Evolutionary conservation across 2,329 filamentous ascomycete genomes (phyloP).

Genomic region (Trichoderma simmonsii): DNA sequence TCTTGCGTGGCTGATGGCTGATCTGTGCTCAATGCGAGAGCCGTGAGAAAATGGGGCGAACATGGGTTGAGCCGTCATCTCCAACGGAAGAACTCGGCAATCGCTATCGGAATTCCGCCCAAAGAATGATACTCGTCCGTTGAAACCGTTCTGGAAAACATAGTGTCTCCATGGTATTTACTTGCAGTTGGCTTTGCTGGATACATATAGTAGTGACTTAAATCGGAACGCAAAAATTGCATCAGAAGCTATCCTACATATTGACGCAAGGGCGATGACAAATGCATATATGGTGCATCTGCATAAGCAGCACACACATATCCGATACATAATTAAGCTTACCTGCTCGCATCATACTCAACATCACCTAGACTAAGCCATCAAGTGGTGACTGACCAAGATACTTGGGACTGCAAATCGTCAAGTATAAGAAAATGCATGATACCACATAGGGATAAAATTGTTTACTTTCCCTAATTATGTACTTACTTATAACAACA

Average conservation of each 20-base stretch:
- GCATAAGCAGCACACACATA: background rate
- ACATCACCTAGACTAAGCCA: background rate
- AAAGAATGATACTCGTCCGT: background rate
- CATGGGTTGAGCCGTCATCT: background rate
- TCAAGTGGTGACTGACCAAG: background rate
- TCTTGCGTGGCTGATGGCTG: background rate
- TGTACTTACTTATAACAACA: background rate
- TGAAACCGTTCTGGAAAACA: background rate
- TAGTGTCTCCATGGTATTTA: rapidly evolving
- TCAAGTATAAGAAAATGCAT: background rate
- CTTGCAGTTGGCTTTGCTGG: background rate
- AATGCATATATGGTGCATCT: background rate
- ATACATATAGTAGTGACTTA: background rate
- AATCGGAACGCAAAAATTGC: background rate
- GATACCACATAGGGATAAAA: background rate
- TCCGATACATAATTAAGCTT: background rate
- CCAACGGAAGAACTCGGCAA: background rate
- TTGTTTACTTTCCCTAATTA: no score
- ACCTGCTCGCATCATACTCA: background rate
- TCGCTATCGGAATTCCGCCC: background rate
- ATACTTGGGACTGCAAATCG: background rate
- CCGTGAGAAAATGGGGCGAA: background rate
- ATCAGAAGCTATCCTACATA: background rate
- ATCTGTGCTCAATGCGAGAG: background rate
- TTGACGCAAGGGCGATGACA: background rate